A percentile compares a stretch with the other conserved stretches of the same genome.
Evolutionary conservation across 371 early-diverging fungal species (phyloP).

Genomic region (Syncephalastrum sp.): DNA sequence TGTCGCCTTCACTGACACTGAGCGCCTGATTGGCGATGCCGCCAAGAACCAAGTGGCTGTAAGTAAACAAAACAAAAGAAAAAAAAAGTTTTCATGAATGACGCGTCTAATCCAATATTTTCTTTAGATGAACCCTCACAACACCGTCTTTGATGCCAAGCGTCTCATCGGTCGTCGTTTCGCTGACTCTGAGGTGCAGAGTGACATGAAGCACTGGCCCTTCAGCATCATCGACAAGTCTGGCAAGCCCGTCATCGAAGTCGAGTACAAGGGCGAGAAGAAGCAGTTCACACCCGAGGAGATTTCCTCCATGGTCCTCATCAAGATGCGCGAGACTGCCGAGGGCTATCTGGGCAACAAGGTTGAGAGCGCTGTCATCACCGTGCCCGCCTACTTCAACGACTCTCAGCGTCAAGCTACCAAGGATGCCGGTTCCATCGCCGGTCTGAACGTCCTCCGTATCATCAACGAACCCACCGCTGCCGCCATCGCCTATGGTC

Average conservation of each 20-base stretch:
- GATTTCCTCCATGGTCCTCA: conserved; percentile 82
- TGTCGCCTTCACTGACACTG: conserved; percentile 87
- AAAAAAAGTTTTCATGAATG: background rate
- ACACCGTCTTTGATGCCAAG: conserved; percentile 91
- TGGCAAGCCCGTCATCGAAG: conserved; percentile 91
- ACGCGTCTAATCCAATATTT: background rate
- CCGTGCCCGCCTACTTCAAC: conserved; percentile 81
- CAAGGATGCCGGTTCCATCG: conserved; percentile 76
- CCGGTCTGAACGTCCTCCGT: conserved; percentile 75
- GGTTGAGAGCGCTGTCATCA: conserved; percentile 82
- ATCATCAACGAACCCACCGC: conserved; percentile 96
- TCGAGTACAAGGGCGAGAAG: conserved; percentile 51
- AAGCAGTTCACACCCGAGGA: conserved; percentile 88
- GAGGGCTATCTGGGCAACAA: conserved; percentile 73
- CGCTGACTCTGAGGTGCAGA: conserved; percentile 77
- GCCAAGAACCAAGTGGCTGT: conserved; percentile 86
- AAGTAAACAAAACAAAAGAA: conserved; percentile 6
- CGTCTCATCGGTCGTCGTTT: conserved; percentile 92
- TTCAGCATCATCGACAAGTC: conserved; percentile 84
- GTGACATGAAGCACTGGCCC: conserved; percentile 79
- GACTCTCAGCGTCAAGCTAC: conserved; percentile 84
- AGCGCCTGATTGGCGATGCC: conserved; percentile 93
- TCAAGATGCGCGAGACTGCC: conserved; percentile 90
- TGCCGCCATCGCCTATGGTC: conserved; percentile 91
- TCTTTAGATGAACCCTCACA: conserved; percentile 68